Base-by-base conservation (phyloP, 2,329 filamentous ascomycete species). In the Penicillium capsulatum region DNA sequence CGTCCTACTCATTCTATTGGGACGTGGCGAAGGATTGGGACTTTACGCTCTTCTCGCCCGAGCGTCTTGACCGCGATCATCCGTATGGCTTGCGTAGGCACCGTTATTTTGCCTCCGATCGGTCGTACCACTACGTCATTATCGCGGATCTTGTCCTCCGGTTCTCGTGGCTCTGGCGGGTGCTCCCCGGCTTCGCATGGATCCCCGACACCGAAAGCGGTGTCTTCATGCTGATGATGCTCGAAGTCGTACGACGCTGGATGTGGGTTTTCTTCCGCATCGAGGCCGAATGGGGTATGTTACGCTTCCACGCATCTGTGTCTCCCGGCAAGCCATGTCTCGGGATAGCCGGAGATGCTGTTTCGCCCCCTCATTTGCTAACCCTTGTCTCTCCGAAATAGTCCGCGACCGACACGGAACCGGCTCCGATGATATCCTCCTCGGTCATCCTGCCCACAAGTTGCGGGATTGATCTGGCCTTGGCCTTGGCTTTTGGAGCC, bases 21-120 rank as follows among this genome's bases (percentile, higher is more conserved):
- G 92, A 98, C 58, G 81, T 97, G 19, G 77, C 87, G 39, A 92
- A 90, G 69, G 92, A 98, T 72, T 98, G 92, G 92, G 92, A 97
- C 60, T 74, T 98, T 47, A 86, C 84, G 0, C 74, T 97, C 10
- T 86, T 97, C 59, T 79, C 83, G 2, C 63, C 73, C 2, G 62
- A 69, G 46, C 78, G 83, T 47, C 73, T 73, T 49, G 73, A 76
- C 8, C 75, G 75, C 2, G 79, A 84, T 17, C 77, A 90, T 53
- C 79, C 87, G 0, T 92, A 79, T 61, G 92, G 86, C 1, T 72
- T 98, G 31, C 81, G 92, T 17, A 75, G 81, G 35, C 75, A 83
- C 40, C 76, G 90, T 14, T 77, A 83, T 58, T 86, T 96, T 60
- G 77, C 83, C 33, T 75, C 79, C 8, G 77, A 82, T 14, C 74